Evolutionary conservation across 2,329 filamentous ascomycete species (phyloP).

Genomic region (Teratosphaeria gauchensis): DNA sequence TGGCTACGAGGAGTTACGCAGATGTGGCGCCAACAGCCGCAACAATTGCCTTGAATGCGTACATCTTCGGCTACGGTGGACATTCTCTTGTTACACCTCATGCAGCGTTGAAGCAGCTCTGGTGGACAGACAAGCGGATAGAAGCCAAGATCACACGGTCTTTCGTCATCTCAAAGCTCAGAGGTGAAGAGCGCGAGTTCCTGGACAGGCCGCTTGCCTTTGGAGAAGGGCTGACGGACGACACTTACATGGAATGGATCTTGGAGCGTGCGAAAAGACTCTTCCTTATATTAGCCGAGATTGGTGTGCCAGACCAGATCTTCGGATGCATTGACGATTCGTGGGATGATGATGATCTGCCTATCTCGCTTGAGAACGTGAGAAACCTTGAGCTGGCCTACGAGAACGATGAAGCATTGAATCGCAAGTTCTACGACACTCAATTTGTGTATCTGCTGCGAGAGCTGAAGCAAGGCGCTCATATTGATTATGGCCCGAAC

Average conservation of each 20-base stretch:
- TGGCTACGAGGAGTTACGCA: constrained; percentile 27
- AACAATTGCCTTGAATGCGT: constrained; percentile 38
- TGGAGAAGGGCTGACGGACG: constrained; percentile 58
- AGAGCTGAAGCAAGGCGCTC: constrained; percentile 50
- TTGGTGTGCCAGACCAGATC: constrained; percentile 62
- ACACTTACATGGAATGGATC: constrained; percentile 73
- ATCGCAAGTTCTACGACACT: constrained; percentile 58
- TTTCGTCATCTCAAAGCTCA: constrained; percentile 57
- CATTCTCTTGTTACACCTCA: constrained; percentile 43
- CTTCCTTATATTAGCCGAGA: constrained; percentile 61
- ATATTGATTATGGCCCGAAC: constrained; percentile 54
- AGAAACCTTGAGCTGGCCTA: constrained; percentile 52
- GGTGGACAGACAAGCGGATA: constrained; percentile 65
- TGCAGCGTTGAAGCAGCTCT: constrained; percentile 43
- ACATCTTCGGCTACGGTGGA: constrained; percentile 42
- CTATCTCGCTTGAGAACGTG: constrained; percentile 56
- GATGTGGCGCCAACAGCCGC: constrained; percentile 26
- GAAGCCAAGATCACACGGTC: constrained; percentile 58
- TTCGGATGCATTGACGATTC: constrained; percentile 66
- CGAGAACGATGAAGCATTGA: constrained; percentile 51
- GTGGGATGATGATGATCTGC: constrained; percentile 68
- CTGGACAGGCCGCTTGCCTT: constrained; percentile 56
- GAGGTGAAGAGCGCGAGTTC: constrained; percentile 52
- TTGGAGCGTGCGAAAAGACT: constrained; percentile 57
- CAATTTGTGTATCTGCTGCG: constrained; percentile 64